phyloP scores from a whole-genome alignment of 2,329 filamentous ascomycete genomes.

The Knufia fluminis region DNA sequence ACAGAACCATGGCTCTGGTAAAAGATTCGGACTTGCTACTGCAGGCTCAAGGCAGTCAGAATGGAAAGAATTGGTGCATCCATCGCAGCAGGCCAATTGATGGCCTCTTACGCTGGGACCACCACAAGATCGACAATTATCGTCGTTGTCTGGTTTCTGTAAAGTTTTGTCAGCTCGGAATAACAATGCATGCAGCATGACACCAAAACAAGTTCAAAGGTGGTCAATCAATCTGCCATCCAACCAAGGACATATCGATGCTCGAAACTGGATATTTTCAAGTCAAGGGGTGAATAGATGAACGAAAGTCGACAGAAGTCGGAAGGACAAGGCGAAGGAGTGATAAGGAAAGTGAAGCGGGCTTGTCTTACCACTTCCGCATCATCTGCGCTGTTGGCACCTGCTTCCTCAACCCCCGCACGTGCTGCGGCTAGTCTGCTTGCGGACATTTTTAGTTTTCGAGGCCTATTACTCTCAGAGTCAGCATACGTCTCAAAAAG shows the following conservation, averaged over 20 bases:
- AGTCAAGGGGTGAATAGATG: too few relatives aligned
- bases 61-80: conserved; percentile 82
- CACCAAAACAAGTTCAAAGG: background rate
- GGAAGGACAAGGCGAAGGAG: conserved; percentile 8
- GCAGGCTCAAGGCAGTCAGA: conserved; percentile 80
- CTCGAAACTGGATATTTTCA: background rate
- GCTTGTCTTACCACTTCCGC: conserved; percentile 42
- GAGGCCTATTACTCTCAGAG: conserved; percentile 16
- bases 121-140: conserved; percentile 79
- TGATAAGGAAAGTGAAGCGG: conserved; percentile 9
- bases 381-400: conserved; percentile 20
- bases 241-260: background rate
- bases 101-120: too few relatives aligned
- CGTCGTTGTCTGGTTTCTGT: conserved; percentile 61
- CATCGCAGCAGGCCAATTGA: conserved; percentile 48
- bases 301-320: background rate
- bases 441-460: conserved; percentile 23
- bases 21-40: conserved; percentile 50
- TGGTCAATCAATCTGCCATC: background rate
- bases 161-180: conserved; percentile 1
- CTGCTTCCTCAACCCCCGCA: conserved; percentile 19
- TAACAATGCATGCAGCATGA: conserved; percentile 2
- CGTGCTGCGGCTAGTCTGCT: conserved; percentile 23
- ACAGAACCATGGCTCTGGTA: conserved; percentile 75
- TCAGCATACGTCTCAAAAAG: conserved; percentile 2